phyloP scores from a whole-genome alignment of 352 stramenopile species.

The Phytophthora syringae region DNA sequence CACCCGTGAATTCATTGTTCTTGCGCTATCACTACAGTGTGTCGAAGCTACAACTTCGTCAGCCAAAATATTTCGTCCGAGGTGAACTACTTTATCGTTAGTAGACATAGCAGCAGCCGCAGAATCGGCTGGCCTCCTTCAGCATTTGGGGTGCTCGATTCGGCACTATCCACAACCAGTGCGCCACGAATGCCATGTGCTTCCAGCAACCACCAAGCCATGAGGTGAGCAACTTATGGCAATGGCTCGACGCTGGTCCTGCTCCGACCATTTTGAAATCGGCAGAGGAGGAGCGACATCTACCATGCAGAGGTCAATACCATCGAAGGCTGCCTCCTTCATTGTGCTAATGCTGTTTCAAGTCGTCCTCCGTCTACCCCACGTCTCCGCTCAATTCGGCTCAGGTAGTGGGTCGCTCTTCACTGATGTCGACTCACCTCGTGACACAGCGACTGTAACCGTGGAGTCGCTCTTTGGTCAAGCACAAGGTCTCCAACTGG shows the following conservation, averaged over 20 bases:
- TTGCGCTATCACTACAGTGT: neutral
- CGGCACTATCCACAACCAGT: slow-evolving; percentile 11
- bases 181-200: slow-evolving; percentile 20
- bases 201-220: slow-evolving; percentile 18
- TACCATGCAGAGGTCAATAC: neutral
- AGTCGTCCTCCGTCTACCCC: slow-evolving; percentile 6
- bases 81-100: neutral
- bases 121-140: neutral
- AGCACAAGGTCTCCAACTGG: slow-evolving; percentile 45
- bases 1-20: neutral
- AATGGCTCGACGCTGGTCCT: neutral
- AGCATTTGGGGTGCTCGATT: neutral
- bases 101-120: neutral
- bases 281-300: slow-evolving; percentile 5
- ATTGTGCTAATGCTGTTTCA: slow-evolving; percentile 22
- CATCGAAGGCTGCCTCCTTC: neutral
- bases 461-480: slow-evolving; percentile 51
- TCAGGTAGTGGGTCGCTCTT: no score
- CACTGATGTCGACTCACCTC: slow-evolving; percentile 28
- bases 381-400: no score
- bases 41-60: neutral
- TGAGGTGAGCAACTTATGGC: neutral
- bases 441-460: no score
- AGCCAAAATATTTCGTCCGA: neutral
- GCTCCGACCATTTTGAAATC: slow-evolving; percentile 20